Percentiles rank a stretch among this genome's conserved stretches.
Conservation (phyloP, 306 rosid genomes). For the Fagus crenata region DNA sequence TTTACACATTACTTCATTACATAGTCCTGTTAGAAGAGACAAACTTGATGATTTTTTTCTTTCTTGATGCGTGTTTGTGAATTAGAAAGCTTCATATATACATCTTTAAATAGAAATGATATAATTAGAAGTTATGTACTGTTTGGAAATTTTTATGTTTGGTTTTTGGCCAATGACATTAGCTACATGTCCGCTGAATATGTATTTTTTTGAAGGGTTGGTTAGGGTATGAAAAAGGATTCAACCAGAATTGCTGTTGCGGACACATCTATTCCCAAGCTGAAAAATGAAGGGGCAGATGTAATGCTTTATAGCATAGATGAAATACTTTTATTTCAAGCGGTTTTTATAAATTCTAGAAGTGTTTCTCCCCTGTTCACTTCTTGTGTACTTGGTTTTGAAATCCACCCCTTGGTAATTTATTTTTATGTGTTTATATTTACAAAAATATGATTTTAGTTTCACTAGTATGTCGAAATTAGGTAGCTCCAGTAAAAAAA, state of each 20-base stretch:
- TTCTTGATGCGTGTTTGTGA: neutral
- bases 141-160: neutral
- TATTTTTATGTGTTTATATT: neutral
- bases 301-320: neutral
- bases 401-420: neutral
- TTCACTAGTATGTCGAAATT: neutral
- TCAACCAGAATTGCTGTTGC: neutral
- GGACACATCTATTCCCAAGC: neutral
- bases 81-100: neutral
- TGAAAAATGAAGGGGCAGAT: neutral
- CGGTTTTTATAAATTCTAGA: neutral
- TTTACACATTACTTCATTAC: neutral
- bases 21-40: no score
- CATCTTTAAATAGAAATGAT: neutral
- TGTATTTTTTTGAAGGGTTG: neutral
- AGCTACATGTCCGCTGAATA: neutral
- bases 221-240: constrained; percentile 3
- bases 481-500: neutral
- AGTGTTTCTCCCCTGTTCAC: neutral
- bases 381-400: neutral
- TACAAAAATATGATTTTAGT: neutral
- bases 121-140: neutral
- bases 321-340: neutral
- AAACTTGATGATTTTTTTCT: neutral
- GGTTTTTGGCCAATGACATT: neutral